phyloP scores from a whole-genome alignment of 495 filamentous ascomycete genomes.

The Cudoniella acicularis region DNA sequence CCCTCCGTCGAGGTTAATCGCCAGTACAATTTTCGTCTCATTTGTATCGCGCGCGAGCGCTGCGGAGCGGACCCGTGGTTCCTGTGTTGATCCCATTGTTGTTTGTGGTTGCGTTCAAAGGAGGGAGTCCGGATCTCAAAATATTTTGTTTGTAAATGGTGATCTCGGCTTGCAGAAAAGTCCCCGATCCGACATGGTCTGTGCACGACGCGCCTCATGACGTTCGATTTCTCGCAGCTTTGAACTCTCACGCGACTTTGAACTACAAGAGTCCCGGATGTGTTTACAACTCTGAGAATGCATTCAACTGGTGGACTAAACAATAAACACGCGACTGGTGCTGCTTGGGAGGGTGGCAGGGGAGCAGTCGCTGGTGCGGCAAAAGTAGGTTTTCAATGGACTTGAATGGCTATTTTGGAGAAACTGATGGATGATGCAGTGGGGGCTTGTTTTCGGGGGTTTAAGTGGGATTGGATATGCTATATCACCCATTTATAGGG shows the following conservation, averaged over 20 bases:
- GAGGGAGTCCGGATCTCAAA: background rate
- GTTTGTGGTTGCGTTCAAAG: conserved; percentile 1
- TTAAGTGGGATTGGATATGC: conserved; percentile 54
- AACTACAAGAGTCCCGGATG: background rate
- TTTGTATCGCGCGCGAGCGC: conserved; percentile 83
- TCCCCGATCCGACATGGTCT: background rate
- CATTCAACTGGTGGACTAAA: conserved; percentile 28
- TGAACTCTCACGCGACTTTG: conserved; percentile 5
- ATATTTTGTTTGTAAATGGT: background rate
- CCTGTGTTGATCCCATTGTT: conserved; percentile 32
- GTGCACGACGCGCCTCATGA: conserved; percentile 5
- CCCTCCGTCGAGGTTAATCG: conserved; percentile 91
- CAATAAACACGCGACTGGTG: conserved; percentile 55
- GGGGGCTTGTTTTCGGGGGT: conserved; percentile 53
- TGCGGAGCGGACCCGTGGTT: conserved; percentile 55
- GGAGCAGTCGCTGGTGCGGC: conserved; percentile 58
- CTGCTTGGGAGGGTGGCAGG: conserved; percentile 57
- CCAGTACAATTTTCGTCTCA: conserved; percentile 92
- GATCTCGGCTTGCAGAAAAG: conserved; percentile 1
- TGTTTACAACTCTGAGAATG: conserved; percentile 5
- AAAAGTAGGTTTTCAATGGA: conserved; percentile 36
- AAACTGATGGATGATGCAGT: conserved; percentile 34
- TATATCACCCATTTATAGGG: conserved; percentile 71
- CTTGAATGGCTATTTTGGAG: background rate
- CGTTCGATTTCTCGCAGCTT: background rate